phyloP scores from a whole-genome alignment of 306 rosid genomes.

The Vigna hirtella region DNA sequence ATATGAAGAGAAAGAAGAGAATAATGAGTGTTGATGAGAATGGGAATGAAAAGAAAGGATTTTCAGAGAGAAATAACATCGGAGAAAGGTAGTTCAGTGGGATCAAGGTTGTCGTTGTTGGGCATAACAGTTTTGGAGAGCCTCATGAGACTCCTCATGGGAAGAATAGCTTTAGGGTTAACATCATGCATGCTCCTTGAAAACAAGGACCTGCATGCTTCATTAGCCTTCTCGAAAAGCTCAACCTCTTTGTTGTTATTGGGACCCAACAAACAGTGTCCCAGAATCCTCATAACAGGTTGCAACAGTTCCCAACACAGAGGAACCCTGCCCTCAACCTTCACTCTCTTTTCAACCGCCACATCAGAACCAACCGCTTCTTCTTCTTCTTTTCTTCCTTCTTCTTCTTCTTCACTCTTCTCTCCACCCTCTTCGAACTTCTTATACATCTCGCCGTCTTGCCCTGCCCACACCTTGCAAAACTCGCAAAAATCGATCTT shows the following conservation, averaged over 20 bases:
- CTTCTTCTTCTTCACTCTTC: background rate
- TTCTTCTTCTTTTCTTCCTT: too few relatives aligned
- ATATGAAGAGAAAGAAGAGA: too few relatives aligned
- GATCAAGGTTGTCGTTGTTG: constrained; percentile 33
- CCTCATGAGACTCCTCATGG: constrained; percentile 65
- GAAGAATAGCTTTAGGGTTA: constrained; percentile 68
- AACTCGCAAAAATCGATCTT: constrained; percentile 75
- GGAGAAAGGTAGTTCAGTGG: constrained; percentile 28
- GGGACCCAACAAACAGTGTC: constrained; percentile 67
- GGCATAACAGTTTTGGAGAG: constrained; percentile 32
- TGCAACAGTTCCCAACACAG: constrained; percentile 78
- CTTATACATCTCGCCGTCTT: constrained; percentile 47
- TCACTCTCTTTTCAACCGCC: background rate
- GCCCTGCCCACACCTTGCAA: constrained; percentile 70
- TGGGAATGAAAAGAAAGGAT: background rate
- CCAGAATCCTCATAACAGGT: constrained; percentile 65
- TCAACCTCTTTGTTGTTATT: constrained; percentile 18
- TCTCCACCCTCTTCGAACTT: background rate
- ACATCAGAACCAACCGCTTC: background rate
- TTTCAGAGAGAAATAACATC: constrained; percentile 40
- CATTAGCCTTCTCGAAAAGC: constrained; percentile 48
- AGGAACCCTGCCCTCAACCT: constrained; percentile 61
- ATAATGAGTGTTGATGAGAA: background rate
- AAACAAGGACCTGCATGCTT: constrained; percentile 64
- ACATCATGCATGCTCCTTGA: constrained; percentile 75